These are phyloP conservation scores for Hypoxylon subgilvum DNA, from an alignment of 495 filamentous ascomycete species.

Conservation along the genomic window DNA sequence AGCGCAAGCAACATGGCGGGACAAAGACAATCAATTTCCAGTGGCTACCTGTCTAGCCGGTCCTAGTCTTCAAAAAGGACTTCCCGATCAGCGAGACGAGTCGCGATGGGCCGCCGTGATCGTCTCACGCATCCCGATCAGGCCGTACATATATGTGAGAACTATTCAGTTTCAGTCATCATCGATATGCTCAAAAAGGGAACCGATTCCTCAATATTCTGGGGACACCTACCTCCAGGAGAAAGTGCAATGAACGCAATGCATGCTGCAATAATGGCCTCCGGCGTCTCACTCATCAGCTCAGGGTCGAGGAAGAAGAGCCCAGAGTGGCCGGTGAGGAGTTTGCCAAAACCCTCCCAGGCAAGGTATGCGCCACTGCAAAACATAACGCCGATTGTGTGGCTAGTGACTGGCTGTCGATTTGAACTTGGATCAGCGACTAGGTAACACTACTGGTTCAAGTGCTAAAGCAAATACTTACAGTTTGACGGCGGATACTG, in stretches of 20 bases:
- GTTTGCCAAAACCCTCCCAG: slow-evolving; percentile 56
- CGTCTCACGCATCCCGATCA: slow-evolving; percentile 52
- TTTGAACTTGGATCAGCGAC: slow-evolving; percentile 13
- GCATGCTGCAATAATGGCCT: slow-evolving; percentile 44
- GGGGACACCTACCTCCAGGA: slow-evolving; percentile 44
- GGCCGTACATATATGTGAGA: slow-evolving; percentile 51
- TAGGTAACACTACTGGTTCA: not conserved
- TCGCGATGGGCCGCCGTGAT: slow-evolving; percentile 46
- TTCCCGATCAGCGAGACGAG: slow-evolving; percentile 11
- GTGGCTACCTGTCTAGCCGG: too few species aligned
- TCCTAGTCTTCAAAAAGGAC: not conserved
- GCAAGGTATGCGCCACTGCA: slow-evolving; percentile 51
- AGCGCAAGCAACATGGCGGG: not conserved
- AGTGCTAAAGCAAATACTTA: slow-evolving; percentile 30
- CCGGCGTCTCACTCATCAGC: slow-evolving; percentile 31
- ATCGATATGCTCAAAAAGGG: too few species aligned
- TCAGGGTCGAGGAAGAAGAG: slow-evolving; percentile 58
- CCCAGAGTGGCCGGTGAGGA: slow-evolving; percentile 51
- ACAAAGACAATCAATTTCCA: not conserved
- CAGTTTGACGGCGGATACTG: slow-evolving; percentile 56
- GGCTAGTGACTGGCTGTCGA: slow-evolving; percentile 45
- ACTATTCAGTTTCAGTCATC: slow-evolving; percentile 45
- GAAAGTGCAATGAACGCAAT: slow-evolving; percentile 45
- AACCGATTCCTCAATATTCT: not conserved
- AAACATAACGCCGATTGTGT: slow-evolving; percentile 46